These are phyloP conservation scores for Phialemoniopsis sp. DNA, from an alignment of 2,329 filamentous ascomycete genomes.

Conservation along the genomic window DNA sequence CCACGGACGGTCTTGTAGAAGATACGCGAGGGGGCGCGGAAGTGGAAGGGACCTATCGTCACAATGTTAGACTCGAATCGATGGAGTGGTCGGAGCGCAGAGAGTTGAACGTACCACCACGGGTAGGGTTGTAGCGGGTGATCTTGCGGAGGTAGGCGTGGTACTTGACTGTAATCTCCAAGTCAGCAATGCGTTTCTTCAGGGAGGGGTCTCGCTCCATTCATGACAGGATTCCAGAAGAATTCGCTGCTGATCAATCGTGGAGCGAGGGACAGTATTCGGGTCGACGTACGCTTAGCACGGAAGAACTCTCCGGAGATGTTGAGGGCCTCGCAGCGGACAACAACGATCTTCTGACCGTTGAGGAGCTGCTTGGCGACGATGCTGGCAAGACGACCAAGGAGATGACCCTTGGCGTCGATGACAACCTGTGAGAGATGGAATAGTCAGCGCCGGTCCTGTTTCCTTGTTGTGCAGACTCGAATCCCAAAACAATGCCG, in stretches of 20 bases:
- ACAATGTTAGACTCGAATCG: constrained; percentile 42
- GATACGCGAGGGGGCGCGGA: constrained; percentile 98
- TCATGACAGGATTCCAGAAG: background rate
- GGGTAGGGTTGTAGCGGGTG: constrained; percentile 99
- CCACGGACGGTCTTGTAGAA: constrained; percentile 99
- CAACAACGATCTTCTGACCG: constrained; percentile 98
- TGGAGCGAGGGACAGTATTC: background rate
- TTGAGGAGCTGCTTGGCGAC: constrained; percentile 98
- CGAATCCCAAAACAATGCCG: too few relatives aligned
- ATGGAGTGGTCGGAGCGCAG: constrained; percentile 9
- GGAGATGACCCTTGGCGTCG: constrained; percentile 99
- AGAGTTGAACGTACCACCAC: constrained; percentile 69
- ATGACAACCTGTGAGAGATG: constrained; percentile 74
- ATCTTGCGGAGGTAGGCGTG: constrained; percentile 99
- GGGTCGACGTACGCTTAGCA: constrained; percentile 87
- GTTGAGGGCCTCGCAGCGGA: constrained; percentile 98
- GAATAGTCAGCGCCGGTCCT: constrained; percentile 21
- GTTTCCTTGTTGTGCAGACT: constrained; percentile 1
- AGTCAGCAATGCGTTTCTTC: constrained; percentile 36
- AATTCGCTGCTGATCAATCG: background rate
- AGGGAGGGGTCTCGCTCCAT: background rate
- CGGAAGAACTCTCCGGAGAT: constrained; percentile 99
- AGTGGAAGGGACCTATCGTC: constrained; percentile 89
- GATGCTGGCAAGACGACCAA: constrained; percentile 96
- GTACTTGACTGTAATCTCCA: constrained; percentile 85